Evolutionary conservation across 805 yeast genomes (phyloP).

Genomic region (Yamadazyma insecticola): DNA sequence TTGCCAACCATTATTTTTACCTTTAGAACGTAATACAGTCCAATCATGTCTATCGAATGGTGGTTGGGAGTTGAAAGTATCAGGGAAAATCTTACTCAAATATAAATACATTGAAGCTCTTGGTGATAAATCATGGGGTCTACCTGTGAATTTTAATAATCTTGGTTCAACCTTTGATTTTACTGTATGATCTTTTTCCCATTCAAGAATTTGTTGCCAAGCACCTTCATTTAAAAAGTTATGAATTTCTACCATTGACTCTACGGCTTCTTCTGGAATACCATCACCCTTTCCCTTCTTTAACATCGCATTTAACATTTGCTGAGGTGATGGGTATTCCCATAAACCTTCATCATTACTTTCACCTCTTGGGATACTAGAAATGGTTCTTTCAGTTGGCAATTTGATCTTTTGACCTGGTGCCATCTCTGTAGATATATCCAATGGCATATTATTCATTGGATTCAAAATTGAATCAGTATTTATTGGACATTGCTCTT

Average conservation of each 20-base stretch:
- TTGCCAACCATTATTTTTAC: constrained; percentile 47
- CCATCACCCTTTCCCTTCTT: constrained; percentile 87
- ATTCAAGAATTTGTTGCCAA: constrained; percentile 87
- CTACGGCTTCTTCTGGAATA: constrained; percentile 93
- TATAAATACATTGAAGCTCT: constrained; percentile 67
- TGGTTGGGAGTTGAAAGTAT: constrained; percentile 64
- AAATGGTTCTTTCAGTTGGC: constrained; percentile 79
- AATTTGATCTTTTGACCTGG: constrained; percentile 78
- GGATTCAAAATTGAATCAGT: constrained; percentile 58
- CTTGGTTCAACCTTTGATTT: constrained; percentile 62
- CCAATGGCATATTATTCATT: constrained; percentile 82
- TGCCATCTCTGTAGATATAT: constrained; percentile 57
- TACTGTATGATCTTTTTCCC: constrained; percentile 77
- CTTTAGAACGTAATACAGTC: constrained; percentile 77
- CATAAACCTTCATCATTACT: constrained; percentile 66
- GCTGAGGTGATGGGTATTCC: constrained; percentile 99
- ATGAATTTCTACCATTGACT: constrained; percentile 94
- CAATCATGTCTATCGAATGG: constrained; percentile 99
- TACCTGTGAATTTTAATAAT: constrained; percentile 81
- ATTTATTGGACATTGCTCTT: constrained; percentile 11
- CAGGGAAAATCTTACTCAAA: constrained; percentile 69
- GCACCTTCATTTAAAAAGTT: constrained; percentile 96
- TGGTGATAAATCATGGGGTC: constrained; percentile 85
- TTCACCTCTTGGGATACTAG: constrained; percentile 84
- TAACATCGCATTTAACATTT: constrained; percentile 97